These are phyloP conservation scores for Arachnomyces sp. DNA, from an alignment of 2,329 filamentous ascomycete species.

Conservation along the genomic window DNA sequence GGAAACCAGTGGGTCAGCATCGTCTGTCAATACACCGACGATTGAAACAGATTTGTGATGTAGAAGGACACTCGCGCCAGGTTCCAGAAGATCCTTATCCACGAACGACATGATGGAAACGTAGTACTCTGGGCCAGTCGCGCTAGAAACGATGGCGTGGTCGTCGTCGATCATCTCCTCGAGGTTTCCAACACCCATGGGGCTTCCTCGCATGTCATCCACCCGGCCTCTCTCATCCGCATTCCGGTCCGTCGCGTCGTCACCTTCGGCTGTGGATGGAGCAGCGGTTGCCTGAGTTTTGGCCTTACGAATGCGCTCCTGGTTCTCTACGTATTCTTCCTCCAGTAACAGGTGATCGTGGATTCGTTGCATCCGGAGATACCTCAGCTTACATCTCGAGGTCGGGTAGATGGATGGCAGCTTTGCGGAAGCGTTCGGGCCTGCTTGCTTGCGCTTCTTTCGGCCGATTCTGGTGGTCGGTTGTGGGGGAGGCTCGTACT, in stretches of 20 bases:
- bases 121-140: slow-evolving; percentile 96
- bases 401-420: slow-evolving; percentile 90
- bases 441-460: slow-evolving; percentile 95
- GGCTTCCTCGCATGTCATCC: slow-evolving; percentile 96
- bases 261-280: slow-evolving; percentile 51
- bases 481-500: slow-evolving; percentile 97
- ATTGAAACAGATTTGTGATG: slow-evolving; percentile 98
- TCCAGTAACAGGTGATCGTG: slow-evolving; percentile 95
- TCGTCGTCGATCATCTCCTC: slow-evolving; percentile 99
- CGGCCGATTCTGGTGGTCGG: slow-evolving; percentile 94
- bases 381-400: slow-evolving; percentile 92
- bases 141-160: slow-evolving; percentile 95
- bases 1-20: slow-evolving; percentile 87
- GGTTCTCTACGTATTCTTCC: slow-evolving; percentile 98
- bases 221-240: slow-evolving; percentile 92
- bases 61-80: slow-evolving; percentile 86
- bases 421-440: slow-evolving; percentile 90
- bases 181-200: slow-evolving; percentile 95
- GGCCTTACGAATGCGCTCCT: slow-evolving; percentile 88
- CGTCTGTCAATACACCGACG: slow-evolving; percentile 92
- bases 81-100: slow-evolving; percentile 95
- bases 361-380: slow-evolving; percentile 95
- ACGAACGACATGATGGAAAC: slow-evolving; percentile 99
- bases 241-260: slow-evolving; percentile 77
- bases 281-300: slow-evolving; percentile 63